phyloP scores from a whole-genome alignment of 83 land plant species.

The Diphasiastrum complanatum region DNA sequence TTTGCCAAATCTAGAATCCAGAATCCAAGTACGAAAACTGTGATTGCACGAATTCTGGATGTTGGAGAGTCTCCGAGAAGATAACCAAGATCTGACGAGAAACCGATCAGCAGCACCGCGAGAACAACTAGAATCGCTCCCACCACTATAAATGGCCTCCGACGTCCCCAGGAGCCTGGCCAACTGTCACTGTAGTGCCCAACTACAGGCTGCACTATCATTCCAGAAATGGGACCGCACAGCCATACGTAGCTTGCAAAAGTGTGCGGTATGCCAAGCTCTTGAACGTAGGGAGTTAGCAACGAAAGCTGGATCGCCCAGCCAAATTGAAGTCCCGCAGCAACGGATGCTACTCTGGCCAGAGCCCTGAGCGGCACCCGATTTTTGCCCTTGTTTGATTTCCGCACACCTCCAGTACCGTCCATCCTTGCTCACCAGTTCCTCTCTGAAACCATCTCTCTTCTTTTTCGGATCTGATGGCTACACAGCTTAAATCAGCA shows the following conservation, averaged over 20 bases:
- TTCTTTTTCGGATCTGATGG: too few species aligned
- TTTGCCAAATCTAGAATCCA: slow-evolving; percentile 93
- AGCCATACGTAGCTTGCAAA: slow-evolving; percentile 92
- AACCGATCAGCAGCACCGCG: slow-evolving; percentile 57
- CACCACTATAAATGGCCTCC: slow-evolving; percentile 69
- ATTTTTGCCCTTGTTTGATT: slow-evolving; percentile 13
- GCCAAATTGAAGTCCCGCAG: slow-evolving; percentile 89
- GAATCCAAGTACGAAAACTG: slow-evolving; percentile 64
- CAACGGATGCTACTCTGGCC: slow-evolving; percentile 57
- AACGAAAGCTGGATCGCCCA: slow-evolving; percentile 95
- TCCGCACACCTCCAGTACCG: too few species aligned
- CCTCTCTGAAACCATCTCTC: too few species aligned
- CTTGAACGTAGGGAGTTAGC: slow-evolving; percentile 92
- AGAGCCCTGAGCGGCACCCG: slow-evolving; percentile 28
- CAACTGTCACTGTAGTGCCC: slow-evolving; percentile 74
- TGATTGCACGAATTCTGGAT: slow-evolving; percentile 52
- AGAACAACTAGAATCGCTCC: slow-evolving; percentile 48
- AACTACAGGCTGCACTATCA: slow-evolving; percentile 78
- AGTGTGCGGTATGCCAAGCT: slow-evolving; percentile 86
- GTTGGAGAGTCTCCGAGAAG: slow-evolving; percentile 48
- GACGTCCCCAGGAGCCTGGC: slow-evolving; percentile 46
- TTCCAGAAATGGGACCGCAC: slow-evolving; percentile 90
- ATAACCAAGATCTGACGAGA: slow-evolving; percentile 70
- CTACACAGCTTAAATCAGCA: too few species aligned
- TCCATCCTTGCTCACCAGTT: too few species aligned